A percentile compares a stretch with the other conserved stretches of the same genome.
Evolutionary conservation across 805 yeast genomes (phyloP).

Genomic region (Candida wancherniae): DNA sequence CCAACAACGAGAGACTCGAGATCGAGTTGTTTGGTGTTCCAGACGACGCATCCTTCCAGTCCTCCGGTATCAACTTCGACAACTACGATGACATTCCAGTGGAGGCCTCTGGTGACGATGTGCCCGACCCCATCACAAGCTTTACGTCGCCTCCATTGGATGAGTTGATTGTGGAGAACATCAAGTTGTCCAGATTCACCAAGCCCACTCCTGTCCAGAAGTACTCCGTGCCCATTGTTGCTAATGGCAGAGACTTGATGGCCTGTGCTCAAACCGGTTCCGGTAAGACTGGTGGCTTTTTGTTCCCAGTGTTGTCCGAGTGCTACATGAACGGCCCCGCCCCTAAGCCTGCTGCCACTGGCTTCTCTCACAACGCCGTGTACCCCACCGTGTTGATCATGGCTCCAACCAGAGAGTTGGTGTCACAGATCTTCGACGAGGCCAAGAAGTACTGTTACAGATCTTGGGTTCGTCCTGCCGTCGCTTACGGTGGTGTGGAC

Average conservation of each 20-base stretch:
- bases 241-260: slow-evolving; percentile 87
- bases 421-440: slow-evolving; percentile 93
- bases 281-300: slow-evolving; percentile 99
- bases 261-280: slow-evolving; percentile 99
- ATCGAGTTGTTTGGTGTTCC: slow-evolving; percentile 76
- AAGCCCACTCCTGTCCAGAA: slow-evolving; percentile 97
- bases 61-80: slow-evolving; percentile 97
- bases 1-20: slow-evolving; percentile 65
- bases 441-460: slow-evolving; percentile 93
- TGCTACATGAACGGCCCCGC: slow-evolving; percentile 87
- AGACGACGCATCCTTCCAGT: slow-evolving; percentile 72
- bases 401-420: slow-evolving; percentile 99
- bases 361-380: slow-evolving; percentile 69
- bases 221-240: slow-evolving; percentile 88
- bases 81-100: slow-evolving; percentile 98
- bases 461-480: slow-evolving; percentile 97
- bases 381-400: slow-evolving; percentile 91
- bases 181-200: slow-evolving; percentile 81
- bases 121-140: slow-evolving; percentile 86
- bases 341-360: slow-evolving; percentile 43
- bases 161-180: slow-evolving; percentile 77
- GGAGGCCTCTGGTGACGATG: slow-evolving; percentile 92
- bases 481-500: slow-evolving; percentile 98
- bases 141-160: slow-evolving; percentile 94
- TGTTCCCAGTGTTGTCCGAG: slow-evolving; percentile 94